Conservation (phyloP, 2,329 filamentous ascomycete species). For the Hypoxylon sp. region DNA sequence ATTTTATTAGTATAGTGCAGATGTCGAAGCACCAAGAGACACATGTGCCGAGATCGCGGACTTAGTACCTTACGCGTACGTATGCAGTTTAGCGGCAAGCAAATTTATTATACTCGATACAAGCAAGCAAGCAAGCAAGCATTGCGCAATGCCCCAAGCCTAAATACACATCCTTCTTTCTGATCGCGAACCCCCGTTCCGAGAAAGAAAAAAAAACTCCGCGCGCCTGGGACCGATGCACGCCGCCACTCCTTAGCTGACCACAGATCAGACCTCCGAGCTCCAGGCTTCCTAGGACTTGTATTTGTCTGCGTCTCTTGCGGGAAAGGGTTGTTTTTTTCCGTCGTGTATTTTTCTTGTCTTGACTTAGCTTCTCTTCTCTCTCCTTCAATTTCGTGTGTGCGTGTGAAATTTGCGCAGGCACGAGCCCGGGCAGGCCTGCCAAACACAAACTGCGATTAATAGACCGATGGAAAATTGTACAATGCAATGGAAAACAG, state of each 20-base stretch:
- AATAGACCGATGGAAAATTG: slow-evolving; percentile 12
- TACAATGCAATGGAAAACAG: slow-evolving; percentile 20
- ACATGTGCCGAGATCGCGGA: neutral
- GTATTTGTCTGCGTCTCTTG: neutral
- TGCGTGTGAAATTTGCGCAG: slow-evolving; percentile 7
- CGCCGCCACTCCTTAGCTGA: slow-evolving; percentile 19
- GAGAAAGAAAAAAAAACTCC: slow-evolving; percentile 24
- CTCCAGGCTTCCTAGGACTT: slow-evolving; percentile 24
- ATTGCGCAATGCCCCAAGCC: slow-evolving; percentile 10
- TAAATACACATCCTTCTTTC: slow-evolving; percentile 25
- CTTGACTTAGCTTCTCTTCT: slow-evolving; percentile 5
- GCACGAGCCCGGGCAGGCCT: neutral
- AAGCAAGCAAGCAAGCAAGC: slow-evolving; percentile 9
- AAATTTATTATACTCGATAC: slow-evolving; percentile 28
- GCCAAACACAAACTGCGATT: slow-evolving; percentile 2
- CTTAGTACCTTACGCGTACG: neutral
- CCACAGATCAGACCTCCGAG: slow-evolving; percentile 26
- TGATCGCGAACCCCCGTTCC: slow-evolving; percentile 4
- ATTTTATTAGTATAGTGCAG: neutral
- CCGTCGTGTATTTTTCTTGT: neutral
- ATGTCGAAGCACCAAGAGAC: neutral
- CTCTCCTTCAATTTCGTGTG: neutral
- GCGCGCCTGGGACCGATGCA: slow-evolving; percentile 20
- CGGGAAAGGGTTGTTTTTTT: neutral
- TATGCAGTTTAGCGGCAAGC: neutral